Evolutionary conservation across 768 basidiomycete species (phyloP), one percentile per base, ranked within the genome.

Genomic region (Candolleomyces efflorescens): DNA sequence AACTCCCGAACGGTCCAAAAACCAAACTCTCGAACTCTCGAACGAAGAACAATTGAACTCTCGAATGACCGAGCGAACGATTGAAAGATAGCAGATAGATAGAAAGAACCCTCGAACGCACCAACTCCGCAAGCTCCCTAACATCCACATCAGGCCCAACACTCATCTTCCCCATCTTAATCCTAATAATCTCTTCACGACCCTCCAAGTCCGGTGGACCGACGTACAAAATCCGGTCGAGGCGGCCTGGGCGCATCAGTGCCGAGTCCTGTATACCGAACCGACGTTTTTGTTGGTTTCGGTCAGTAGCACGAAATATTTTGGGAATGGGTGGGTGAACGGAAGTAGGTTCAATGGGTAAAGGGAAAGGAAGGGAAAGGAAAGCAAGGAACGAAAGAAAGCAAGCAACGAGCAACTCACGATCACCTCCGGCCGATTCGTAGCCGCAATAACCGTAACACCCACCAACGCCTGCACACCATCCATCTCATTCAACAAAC

Each of bases 251-350:
- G 9, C 97, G 85, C 87, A 97, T 90, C 38, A 99, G 68, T 0
- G 97, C 97, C 26, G 94, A 81, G 67, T 99, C 96, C 97, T 99
- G 64, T n/a, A n/a, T n/a, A n/a, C n/a, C n/a, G n/a, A n/a, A n/a
- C n/a, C n/a, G n/a, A n/a, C n/a, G n/a, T n/a, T n/a, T n/a, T n/a
- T n/a, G n/a, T n/a, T n/a, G n/a, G n/a, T n/a, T n/a, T n/a, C n/a
- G n/a, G n/a, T n/a, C n/a, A n/a, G n/a, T n/a, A n/a, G n/a, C 38
- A 39, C 37, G 1, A 54, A 24, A 55, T 12, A 52, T 18, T 59
- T 20, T 41, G 17, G 56, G 22, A 10, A 10, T 37, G 32, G 51
- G 53, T 56, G 44, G n/a, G n/a, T n/a, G n/a, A n/a, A n/a, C n/a
- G n/a, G n/a, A n/a, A n/a, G n/a, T n/a, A n/a, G n/a, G n/a, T n/a